Evolutionary conservation across 192 early-diverging fungal species (phyloP).

Genomic region (Bifiguratus adelaidae): DNA sequence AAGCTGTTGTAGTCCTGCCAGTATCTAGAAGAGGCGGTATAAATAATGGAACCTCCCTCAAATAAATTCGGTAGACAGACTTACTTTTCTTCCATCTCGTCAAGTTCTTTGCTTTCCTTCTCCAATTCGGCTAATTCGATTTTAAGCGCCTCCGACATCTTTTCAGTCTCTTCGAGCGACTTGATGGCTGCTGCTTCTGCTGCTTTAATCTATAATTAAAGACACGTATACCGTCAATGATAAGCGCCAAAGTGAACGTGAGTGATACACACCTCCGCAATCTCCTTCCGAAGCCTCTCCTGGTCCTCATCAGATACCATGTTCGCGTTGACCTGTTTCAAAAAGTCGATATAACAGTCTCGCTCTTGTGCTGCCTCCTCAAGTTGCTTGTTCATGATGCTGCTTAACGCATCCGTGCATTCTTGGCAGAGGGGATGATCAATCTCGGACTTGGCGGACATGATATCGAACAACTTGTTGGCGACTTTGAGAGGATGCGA

Average conservation of each 20-base stretch:
- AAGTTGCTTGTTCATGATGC: conserved; percentile 58
- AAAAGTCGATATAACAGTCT: conserved; percentile 66
- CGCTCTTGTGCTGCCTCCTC: conserved; percentile 58
- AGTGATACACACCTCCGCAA: conserved; percentile 33
- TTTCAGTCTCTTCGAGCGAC: conserved; percentile 31
- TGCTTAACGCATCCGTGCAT: conserved; percentile 72
- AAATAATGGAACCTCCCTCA: not conserved
- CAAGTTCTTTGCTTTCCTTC: conserved; percentile 34
- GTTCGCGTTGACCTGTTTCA: conserved; percentile 45
- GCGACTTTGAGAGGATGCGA: conserved; percentile 47
- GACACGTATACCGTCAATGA: not conserved
- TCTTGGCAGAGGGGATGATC: conserved; percentile 86
- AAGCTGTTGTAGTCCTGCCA: conserved; percentile 74
- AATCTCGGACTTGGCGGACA: conserved; percentile 62
- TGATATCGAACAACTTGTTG: conserved; percentile 64
- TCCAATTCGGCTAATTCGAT: conserved; percentile 37
- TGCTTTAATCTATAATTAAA: conserved; percentile 14
- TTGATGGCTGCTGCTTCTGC: conserved; percentile 29
- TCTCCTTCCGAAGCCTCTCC: conserved; percentile 37
- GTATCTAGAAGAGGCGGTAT: conserved; percentile 14
- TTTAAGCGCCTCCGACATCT: conserved; percentile 27
- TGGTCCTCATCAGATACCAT: conserved; percentile 33
- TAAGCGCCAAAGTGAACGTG: not conserved
- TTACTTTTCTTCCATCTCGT: conserved; percentile 48
- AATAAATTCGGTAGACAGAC: not conserved